These are phyloP conservation scores for Limnomonas spitsbergensis DNA, from an alignment of 139 green algal genomes.

Conservation along the genomic window DNA sequence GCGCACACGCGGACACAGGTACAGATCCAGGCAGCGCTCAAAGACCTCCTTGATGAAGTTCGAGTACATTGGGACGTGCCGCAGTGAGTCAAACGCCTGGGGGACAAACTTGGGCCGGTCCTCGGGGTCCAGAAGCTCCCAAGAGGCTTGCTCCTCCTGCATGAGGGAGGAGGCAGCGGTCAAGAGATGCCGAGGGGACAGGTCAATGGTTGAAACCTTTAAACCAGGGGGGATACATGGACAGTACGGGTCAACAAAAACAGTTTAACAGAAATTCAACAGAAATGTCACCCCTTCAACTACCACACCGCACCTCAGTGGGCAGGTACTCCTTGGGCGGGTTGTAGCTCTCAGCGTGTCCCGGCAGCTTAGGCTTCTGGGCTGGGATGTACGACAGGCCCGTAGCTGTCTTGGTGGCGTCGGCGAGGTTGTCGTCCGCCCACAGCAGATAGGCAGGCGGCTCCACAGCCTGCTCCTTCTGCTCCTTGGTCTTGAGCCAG, in stretches of 20 bases:
- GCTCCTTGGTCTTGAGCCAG: slow-evolving; percentile 21
- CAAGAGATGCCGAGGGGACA: too few species aligned
- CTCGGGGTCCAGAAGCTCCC: slow-evolving; percentile 68
- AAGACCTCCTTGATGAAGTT: slow-evolving; percentile 93
- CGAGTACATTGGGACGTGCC: slow-evolving; percentile 72
- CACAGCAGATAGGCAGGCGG: slow-evolving; percentile 84
- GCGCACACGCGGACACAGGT: slow-evolving; percentile 86
- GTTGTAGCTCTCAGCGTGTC: slow-evolving; percentile 94
- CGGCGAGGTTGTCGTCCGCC: slow-evolving; percentile 73
- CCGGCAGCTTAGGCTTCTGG: slow-evolving; percentile 61
- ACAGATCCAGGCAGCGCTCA: slow-evolving; percentile 97
- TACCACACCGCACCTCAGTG: slow-evolving; percentile 57
- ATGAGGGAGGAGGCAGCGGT: not conserved
- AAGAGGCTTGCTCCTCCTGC: slow-evolving; percentile 76
- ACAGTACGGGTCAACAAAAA: too few species aligned
- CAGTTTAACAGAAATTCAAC: too few species aligned
- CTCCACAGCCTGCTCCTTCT: slow-evolving; percentile 43
- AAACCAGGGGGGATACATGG: too few species aligned
- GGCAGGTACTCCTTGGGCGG: slow-evolving; percentile 92
- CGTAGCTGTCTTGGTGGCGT: slow-evolving; percentile 56
- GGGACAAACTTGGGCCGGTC: slow-evolving; percentile 50
- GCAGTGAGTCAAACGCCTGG: slow-evolving; percentile 17
- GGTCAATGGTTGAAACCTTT: too few species aligned
- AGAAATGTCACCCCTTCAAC: not conserved
- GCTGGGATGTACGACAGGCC: slow-evolving; percentile 87